Conservation (phyloP, 176 grass and related monocot species). For the Oryza nivara region DNA sequence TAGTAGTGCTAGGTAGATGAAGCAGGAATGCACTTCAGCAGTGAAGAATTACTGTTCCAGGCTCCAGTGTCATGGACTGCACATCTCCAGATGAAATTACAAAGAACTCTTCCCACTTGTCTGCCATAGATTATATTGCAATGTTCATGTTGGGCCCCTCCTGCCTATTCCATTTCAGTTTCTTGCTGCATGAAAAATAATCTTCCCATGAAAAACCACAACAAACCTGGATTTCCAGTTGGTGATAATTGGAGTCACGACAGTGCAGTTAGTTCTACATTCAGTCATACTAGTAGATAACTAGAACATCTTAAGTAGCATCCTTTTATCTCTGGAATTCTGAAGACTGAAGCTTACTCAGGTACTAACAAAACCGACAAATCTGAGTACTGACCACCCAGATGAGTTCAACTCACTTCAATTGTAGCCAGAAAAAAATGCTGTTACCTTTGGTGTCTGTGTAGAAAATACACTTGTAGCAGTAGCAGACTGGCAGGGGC, state of each 20-base stretch:
- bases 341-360: background rate
- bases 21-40: background rate
- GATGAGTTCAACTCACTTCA: background rate
- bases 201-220: background rate
- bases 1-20: background rate
- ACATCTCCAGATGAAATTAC: background rate
- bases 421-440: background rate
- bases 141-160: background rate
- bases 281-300: too few relatives aligned
- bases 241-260: too few relatives aligned
- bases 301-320: background rate
- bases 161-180: background rate
- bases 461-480: background rate
- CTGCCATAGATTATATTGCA: background rate
- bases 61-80: background rate
- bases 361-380: background rate
- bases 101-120: background rate
- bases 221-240: background rate
- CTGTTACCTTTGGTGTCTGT: background rate
- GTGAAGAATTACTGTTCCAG: background rate
- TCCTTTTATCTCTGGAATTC: background rate
- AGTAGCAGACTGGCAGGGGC: background rate
- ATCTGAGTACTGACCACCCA: background rate
- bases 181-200: background rate
- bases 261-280: background rate